A percentile compares a stretch with the other conserved stretches of the same genome.
These are phyloP conservation scores for Coemansia asiatica DNA, from an alignment of 192 early-diverging fungal species.

Conservation along the genomic window DNA sequence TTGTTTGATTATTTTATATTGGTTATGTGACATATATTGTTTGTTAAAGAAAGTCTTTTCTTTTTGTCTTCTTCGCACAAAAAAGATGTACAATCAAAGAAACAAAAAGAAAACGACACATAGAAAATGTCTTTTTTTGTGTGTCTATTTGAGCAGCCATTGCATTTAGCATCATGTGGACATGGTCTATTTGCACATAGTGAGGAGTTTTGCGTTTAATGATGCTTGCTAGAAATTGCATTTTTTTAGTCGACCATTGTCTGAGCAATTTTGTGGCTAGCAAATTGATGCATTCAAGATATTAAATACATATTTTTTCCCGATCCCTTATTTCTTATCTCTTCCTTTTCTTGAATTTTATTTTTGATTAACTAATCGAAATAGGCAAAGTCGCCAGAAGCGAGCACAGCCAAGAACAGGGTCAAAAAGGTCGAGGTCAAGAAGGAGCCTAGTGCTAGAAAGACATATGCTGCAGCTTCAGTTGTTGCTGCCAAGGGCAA, in stretches of 20 bases:
- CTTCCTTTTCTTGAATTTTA: neutral
- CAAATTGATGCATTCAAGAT: neutral
- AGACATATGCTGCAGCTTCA: neutral
- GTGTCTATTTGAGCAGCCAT: neutral
- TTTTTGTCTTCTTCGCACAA: neutral
- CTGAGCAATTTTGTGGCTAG: neutral
- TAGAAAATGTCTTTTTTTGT: neutral
- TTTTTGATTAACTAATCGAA: neutral
- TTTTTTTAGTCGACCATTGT: too few relatives aligned
- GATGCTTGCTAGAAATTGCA: too few relatives aligned
- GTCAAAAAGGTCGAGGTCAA: slow-evolving; percentile 15
- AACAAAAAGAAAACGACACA: neutral
- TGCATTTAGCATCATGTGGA: neutral
- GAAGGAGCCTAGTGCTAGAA: slow-evolving; percentile 24
- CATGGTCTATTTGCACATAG: neutral
- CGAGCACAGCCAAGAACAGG: neutral
- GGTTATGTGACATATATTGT: neutral
- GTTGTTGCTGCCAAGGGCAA: neutral
- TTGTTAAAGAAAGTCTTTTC: neutral
- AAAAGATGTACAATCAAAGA: neutral
- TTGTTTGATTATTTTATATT: neutral
- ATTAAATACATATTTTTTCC: too few relatives aligned
- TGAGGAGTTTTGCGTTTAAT: too few relatives aligned
- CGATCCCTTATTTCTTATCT: neutral
- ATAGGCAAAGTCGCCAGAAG: neutral